Base-by-base conservation (phyloP, 352 stramenopile species). In the Achlya hypogyna region DNA sequence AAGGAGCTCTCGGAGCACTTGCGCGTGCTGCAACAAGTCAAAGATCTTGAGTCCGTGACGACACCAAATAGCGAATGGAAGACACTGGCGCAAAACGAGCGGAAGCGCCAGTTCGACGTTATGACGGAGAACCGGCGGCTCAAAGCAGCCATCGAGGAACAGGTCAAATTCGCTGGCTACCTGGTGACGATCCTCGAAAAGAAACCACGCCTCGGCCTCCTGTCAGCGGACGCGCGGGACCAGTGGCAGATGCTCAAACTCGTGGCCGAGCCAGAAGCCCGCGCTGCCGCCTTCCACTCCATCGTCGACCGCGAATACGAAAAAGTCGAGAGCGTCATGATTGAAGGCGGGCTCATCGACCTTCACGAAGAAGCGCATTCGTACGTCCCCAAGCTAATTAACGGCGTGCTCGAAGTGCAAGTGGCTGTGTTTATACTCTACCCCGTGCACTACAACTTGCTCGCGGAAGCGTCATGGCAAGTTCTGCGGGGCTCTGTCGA, bases 291-390 rank as follows among this genome's bases (percentile, higher is more conserved):
- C 20, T 40, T 67, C 20, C 43, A 45, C 43, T 42, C 60, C 0
- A 67, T 67, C 32, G 60, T 38, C n/a, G 60, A 58, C 34, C 47
- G 47, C 31, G 38, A 67, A n/a, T 38, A 45, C 22, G 20, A n/a
- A 14, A 49, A 28, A 12, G 32, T 58, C n/a, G 60, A 67, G 29
- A 58, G 6, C 10, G 28, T 38, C 22, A 58, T 59, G 5, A 58
- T 67, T 18, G 51, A 54, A 28, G 60, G 38, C 14, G 51, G 32
- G 12, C 42, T 67, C 18, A 28, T 67, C n/a, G 60, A 58, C 35
- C 49, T 31, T 20, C 49, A 56, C 25, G 49, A 56, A 10, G 49
- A 56, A 20, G 20, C 49, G 6, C 49, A 56, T 10, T 56, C 49
- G 31, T 56, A 56, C 8, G 31, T 56, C 49, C 49, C 49, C 25